Conservation (phyloP, 108 stramenopile genomes). For the Fistulifera pelliculosa region DNA sequence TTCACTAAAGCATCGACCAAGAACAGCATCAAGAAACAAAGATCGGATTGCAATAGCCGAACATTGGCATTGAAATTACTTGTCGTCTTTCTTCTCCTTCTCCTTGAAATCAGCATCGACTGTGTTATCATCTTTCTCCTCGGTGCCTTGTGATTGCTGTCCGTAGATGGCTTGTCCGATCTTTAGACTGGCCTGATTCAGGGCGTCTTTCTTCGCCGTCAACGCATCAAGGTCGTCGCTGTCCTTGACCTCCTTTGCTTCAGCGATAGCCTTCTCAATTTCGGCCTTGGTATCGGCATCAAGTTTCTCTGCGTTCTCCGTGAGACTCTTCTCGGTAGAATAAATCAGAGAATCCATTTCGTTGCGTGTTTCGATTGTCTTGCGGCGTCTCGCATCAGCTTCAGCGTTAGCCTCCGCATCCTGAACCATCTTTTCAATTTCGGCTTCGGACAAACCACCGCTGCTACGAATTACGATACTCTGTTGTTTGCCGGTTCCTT, state of each 20-base stretch:
- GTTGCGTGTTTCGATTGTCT: conserved; percentile 93
- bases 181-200: conserved; percentile 92
- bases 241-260: conserved; percentile 82
- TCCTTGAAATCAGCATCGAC: conserved; percentile 94
- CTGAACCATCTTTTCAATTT: conserved; percentile 99
- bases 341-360: conserved; percentile 94
- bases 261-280: conserved; percentile 86
- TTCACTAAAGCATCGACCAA: no score
- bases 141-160: conserved; percentile 42
- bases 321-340: conserved; percentile 73
- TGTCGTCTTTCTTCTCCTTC: conserved; percentile 37
- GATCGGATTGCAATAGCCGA: no score
- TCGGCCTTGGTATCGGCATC: conserved; percentile 88
- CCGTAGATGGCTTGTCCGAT: conserved; percentile 99
- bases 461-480: conserved; percentile 93
- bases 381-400: conserved; percentile 86
- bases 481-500: conserved; percentile 99
- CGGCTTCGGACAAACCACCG: conserved; percentile 94
- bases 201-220: conserved; percentile 85
- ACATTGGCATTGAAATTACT: conserved; percentile 10
- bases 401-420: conserved; percentile 97
- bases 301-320: conserved; percentile 91
- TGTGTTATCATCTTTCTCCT: conserved; percentile 81
- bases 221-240: conserved; percentile 83
- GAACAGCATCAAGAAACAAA: no score